Conservation (phyloP, 331 rosid species). For the Rhamnella rubrinervis region DNA sequence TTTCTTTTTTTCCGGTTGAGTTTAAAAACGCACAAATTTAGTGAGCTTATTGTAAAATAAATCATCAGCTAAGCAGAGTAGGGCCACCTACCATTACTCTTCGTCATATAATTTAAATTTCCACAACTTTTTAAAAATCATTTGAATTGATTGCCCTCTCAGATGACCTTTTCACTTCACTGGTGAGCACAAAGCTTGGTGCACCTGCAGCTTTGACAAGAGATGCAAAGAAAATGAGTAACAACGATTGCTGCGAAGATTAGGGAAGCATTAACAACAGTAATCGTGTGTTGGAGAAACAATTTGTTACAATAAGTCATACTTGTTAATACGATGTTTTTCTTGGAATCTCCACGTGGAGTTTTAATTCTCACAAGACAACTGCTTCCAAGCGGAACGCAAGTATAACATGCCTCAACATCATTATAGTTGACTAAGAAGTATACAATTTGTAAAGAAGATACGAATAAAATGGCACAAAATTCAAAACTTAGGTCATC, state of each 20-base stretch:
- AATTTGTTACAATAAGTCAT: too few species aligned
- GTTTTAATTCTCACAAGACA: too few species aligned
- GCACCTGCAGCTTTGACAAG: not conserved
- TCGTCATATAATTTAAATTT: not conserved
- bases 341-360: too few species aligned
- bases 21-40: too few species aligned
- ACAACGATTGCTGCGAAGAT: conserved; percentile 11
- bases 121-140: not conserved
- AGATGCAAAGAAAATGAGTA: not conserved
- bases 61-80: too few species aligned
- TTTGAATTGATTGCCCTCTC: not conserved
- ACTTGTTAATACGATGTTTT: too few species aligned
- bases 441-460: not conserved
- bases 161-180: not conserved
- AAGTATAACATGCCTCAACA: not conserved
- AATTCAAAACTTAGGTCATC: not conserved
- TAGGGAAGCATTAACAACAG: not conserved
- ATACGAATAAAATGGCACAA: not conserved
- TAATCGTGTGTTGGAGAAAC: too few species aligned
- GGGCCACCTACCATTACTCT: not conserved
- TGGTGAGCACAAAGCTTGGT: not conserved
- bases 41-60: too few species aligned
- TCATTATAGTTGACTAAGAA: conserved; percentile 17
- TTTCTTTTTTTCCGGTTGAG: too few species aligned
- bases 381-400: too few species aligned